phyloP scores from a whole-genome alignment of 2,329 filamentous ascomycete species.

The Emydomyces testavorans region DNA sequence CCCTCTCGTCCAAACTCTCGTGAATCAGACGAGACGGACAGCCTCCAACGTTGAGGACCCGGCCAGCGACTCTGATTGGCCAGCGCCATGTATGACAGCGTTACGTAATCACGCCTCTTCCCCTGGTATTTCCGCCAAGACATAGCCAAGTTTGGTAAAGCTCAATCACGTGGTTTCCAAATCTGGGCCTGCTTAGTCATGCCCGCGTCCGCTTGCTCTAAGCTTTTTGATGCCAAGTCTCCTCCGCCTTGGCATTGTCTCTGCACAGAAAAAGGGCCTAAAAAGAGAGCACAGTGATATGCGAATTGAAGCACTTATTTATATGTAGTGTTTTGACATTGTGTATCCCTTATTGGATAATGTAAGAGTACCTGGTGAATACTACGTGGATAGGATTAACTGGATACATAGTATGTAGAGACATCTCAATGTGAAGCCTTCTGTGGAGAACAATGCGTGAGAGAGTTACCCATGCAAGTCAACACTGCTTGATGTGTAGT shows the following conservation, averaged over 20 bases:
- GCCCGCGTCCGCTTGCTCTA: background rate
- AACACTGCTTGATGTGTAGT: too few species aligned
- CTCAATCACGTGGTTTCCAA: background rate
- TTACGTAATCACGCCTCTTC: background rate
- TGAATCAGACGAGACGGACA: too few species aligned
- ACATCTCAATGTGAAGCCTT: too few species aligned
- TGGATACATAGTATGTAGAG: too few species aligned
- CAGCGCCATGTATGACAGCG: background rate
- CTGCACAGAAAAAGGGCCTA: background rate
- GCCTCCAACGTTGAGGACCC: background rate
- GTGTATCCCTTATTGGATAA: too few species aligned
- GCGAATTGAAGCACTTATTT: too few species aligned
- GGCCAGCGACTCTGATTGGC: background rate
- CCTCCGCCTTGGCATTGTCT: slow-evolving; percentile 1
- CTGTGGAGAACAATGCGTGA: too few species aligned
- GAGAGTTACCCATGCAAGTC: too few species aligned
- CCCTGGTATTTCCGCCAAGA: slow-evolving; percentile 9
- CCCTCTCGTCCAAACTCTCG: background rate
- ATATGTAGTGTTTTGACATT: too few species aligned
- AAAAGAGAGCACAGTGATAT: too few species aligned
- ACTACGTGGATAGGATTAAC: too few species aligned
- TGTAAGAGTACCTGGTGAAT: too few species aligned
- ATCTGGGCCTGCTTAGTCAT: slow-evolving; percentile 9
- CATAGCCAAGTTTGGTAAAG: slow-evolving; percentile 12
- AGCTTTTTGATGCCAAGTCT: slow-evolving; percentile 14